phyloP scores from a whole-genome alignment of 805 yeast genomes.

The Candida xiaguanensis region DNA sequence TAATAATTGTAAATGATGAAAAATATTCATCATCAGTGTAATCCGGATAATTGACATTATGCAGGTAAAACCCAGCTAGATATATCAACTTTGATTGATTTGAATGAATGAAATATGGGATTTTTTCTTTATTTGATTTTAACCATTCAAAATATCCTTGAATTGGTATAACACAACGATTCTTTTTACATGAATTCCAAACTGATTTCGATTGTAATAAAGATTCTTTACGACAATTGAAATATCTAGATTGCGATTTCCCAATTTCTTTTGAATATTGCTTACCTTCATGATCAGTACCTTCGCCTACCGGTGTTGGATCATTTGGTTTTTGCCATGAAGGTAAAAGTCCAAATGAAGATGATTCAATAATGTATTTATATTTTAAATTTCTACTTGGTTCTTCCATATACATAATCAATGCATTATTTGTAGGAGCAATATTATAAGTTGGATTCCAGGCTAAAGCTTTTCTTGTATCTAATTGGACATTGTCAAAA shows the following conservation, averaged over 20 bases:
- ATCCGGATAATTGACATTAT: slow-evolving; percentile 27
- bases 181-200: slow-evolving; percentile 53
- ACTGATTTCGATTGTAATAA: slow-evolving; percentile 43
- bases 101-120: slow-evolving; percentile 64
- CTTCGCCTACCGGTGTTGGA: slow-evolving; percentile 20
- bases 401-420: slow-evolving; percentile 26
- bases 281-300: slow-evolving; percentile 13
- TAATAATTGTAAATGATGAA: slow-evolving; percentile 63
- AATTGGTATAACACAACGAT: slow-evolving; percentile 73
- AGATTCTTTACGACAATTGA: slow-evolving; percentile 75
- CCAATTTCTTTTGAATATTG: slow-evolving; percentile 29
- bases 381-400: slow-evolving; percentile 7
- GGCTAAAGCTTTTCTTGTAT: neutral
- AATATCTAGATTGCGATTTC: slow-evolving; percentile 44
- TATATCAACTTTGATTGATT: slow-evolving; percentile 52
- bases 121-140: slow-evolving; percentile 36
- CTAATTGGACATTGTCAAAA: slow-evolving; percentile 4
- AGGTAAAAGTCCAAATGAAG: slow-evolving; percentile 84
- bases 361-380: slow-evolving; percentile 38
- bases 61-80: slow-evolving; percentile 51
- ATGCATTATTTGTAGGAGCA: slow-evolving; percentile 56
- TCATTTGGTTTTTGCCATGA: slow-evolving; percentile 52
- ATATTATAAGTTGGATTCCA: slow-evolving; percentile 48
- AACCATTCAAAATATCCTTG: slow-evolving; percentile 89
- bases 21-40: slow-evolving; percentile 21